A percentile compares a stretch with the other conserved stretches of the same genome.
Evolutionary conservation across 2,329 filamentous ascomycete genomes (phyloP).

Genomic region (Botrytis cinerea): DNA sequence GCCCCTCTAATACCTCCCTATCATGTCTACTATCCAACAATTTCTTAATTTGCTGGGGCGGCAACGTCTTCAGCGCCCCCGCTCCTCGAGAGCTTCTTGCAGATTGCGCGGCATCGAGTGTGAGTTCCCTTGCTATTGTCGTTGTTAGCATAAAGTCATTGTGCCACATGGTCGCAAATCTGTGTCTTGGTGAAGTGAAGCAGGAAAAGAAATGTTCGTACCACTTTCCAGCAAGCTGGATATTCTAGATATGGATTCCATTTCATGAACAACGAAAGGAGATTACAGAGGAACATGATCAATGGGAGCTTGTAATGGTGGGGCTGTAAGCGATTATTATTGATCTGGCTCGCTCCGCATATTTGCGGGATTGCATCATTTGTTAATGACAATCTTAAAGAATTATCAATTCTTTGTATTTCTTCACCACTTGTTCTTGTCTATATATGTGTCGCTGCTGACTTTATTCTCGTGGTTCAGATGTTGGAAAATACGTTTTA

Average conservation of each 20-base stretch:
- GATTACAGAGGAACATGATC: conserved; percentile 32
- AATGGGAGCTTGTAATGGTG: conserved; percentile 35
- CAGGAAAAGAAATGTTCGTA: conserved; percentile 48
- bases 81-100: conserved; percentile 62
- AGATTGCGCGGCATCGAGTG: conserved; percentile 92
- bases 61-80: conserved; percentile 64
- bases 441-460: neutral
- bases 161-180: conserved; percentile 19
- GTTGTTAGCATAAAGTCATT: conserved; percentile 27
- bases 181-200: neutral
- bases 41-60: conserved; percentile 87
- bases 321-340: conserved; percentile 34
- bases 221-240: conserved; percentile 93
- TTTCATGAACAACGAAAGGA: conserved; percentile 51
- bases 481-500: neutral
- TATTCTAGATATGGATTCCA: conserved; percentile 97
- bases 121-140: conserved; percentile 83
- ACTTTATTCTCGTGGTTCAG: neutral
- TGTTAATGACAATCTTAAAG: conserved; percentile 5
- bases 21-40: conserved; percentile 92
- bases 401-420: neutral
- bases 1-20: conserved; percentile 85
- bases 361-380: conserved; percentile 23
- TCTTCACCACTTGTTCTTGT: neutral
- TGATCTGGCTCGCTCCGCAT: conserved; percentile 21